phyloP scores from a whole-genome alignment of 805 yeast genomes.

The Myxozyma geophila region DNA sequence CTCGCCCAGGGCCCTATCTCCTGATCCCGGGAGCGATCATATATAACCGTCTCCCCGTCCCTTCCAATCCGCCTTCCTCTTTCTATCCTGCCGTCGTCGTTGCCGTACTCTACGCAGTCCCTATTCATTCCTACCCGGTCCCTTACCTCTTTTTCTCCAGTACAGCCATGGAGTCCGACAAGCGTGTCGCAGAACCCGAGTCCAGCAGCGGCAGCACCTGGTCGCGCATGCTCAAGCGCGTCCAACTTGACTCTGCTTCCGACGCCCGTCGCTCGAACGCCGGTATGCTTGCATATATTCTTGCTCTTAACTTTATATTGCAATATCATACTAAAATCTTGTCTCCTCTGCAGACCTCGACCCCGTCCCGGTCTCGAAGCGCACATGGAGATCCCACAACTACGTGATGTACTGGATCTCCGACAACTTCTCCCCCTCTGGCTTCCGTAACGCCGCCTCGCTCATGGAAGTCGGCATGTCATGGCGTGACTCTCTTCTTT shows the following conservation, averaged over 20 bases:
- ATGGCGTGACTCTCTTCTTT: constrained; percentile 53
- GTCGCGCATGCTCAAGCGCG: constrained; percentile 19
- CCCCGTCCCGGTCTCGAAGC: constrained; percentile 41
- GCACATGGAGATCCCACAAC: constrained; percentile 55
- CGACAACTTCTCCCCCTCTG: constrained; percentile 46
- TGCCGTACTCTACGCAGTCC: not conserved
- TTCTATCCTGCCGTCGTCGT: not conserved
- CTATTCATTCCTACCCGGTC: not conserved
- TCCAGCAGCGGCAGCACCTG: constrained; percentile 13
- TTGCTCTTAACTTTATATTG: not conserved
- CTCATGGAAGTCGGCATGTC: constrained; percentile 51
- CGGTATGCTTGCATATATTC: constrained; percentile 4
- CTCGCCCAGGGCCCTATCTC: no score
- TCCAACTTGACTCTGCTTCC: constrained; percentile 22
- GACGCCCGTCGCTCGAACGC: constrained; percentile 16
- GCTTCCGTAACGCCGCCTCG: constrained; percentile 53
- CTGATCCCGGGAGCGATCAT: no score
- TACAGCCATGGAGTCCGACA: constrained; percentile 4
- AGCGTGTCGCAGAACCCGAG: not conserved
- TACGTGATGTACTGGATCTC: constrained; percentile 43
- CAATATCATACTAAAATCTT: not conserved
- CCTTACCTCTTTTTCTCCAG: not conserved
- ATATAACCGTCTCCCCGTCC: no score
- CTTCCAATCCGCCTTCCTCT: no score
- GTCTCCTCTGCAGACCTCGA: constrained; percentile 25